Percentiles rank a stretch among this genome's conserved stretches.
phyloP scores from a whole-genome alignment of 169 alveolate genomes.

The Cryptosporidium muris region DNA sequence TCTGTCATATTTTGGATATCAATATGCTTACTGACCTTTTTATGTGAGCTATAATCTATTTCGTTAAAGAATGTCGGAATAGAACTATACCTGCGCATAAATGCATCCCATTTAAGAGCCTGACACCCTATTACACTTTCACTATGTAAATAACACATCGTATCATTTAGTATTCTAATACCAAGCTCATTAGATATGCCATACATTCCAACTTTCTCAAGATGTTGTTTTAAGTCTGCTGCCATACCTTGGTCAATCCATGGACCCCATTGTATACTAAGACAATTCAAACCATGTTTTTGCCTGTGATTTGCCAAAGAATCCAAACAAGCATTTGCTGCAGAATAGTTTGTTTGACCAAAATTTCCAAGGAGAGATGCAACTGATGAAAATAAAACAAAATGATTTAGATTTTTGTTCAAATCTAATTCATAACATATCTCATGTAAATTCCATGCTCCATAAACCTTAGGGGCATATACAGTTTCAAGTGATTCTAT shows the following conservation, averaged over 20 bases:
- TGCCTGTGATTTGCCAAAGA: conserved; percentile 25
- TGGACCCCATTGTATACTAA: conserved; percentile 16
- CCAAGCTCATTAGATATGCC: conserved; percentile 79
- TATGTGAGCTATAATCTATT: conserved; percentile 43
- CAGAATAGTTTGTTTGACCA: conserved; percentile 21
- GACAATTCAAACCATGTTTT: not conserved
- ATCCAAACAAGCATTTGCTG: conserved; percentile 14
- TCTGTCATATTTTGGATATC: conserved; percentile 38
- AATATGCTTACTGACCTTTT: conserved; percentile 5
- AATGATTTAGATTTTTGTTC: not conserved
- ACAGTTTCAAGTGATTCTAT: not conserved
- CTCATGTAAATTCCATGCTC: conserved; percentile 26
- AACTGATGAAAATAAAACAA: conserved; percentile 21
- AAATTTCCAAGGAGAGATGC: conserved; percentile 7
- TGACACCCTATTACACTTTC: conserved; percentile 75
- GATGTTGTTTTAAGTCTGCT: conserved; percentile 65
- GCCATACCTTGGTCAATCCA: conserved; percentile 44
- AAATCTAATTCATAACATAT: not conserved
- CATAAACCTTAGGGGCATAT: conserved; percentile 10
- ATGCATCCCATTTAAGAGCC: conserved; percentile 75
- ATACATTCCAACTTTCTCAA: conserved; percentile 79
- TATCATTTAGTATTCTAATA: conserved; percentile 73
- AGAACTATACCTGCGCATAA: conserved; percentile 51
- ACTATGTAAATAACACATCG: conserved; percentile 3
- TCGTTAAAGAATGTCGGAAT: conserved; percentile 35